Conservation (phyloP, 2,329 filamentous ascomycete species). For the Ceratocystis ficicola region DNA sequence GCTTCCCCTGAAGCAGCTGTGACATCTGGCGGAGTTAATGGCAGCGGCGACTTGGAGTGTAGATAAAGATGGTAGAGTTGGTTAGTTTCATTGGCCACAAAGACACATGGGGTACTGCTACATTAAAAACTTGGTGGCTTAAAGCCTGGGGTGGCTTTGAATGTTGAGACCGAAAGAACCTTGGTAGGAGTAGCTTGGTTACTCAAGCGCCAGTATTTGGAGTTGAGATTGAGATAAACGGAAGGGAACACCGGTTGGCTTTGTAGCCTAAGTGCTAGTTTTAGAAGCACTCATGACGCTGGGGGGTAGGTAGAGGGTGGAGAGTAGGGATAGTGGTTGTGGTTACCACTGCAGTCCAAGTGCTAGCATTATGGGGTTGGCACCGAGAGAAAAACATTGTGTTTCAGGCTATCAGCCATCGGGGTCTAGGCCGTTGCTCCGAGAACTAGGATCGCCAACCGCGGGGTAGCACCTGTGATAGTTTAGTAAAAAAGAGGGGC, state of each 20-base stretch:
- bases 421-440: too few relatives aligned
- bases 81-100: conserved; percentile 14
- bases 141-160: conserved; percentile 22
- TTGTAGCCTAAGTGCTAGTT: not conserved
- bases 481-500: too few relatives aligned
- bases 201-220: conserved; percentile 27
- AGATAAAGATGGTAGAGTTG: conserved; percentile 28
- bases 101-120: not conserved
- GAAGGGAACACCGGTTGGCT: not conserved
- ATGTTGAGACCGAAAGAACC: conserved; percentile 27
- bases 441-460: too few relatives aligned
- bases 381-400: not conserved
- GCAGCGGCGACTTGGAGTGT: conserved; percentile 25
- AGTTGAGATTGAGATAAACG: not conserved
- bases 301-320: not conserved
- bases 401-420: too few relatives aligned
- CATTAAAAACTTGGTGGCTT: not conserved
- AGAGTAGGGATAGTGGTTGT: not conserved
- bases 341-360: not conserved
- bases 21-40: not conserved
- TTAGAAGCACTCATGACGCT: not conserved
- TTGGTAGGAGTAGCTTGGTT: conserved; percentile 26
- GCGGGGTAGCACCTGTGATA: too few relatives aligned
- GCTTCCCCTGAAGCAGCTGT: not conserved
- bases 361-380: not conserved